These are phyloP conservation scores for Fraxinus ornus DNA, from an alignment of 305 asterid species.

Conservation along the genomic window DNA sequence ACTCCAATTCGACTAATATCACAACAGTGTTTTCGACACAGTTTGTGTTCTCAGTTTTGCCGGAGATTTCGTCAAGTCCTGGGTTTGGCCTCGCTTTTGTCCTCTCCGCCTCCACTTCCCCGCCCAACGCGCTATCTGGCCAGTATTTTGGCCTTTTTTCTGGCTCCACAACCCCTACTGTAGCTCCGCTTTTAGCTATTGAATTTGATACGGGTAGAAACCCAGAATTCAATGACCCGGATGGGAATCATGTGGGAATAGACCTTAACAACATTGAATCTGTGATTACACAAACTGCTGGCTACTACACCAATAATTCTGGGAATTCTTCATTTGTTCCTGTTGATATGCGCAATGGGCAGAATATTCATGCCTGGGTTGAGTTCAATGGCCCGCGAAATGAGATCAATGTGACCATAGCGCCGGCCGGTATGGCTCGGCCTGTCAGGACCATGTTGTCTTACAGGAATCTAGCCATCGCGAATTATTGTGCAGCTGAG, in stretches of 20 bases:
- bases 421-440: slow-evolving; percentile 58
- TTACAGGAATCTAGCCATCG: slow-evolving; percentile 39
- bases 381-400: slow-evolving; percentile 57
- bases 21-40: slow-evolving; percentile 73
- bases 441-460: slow-evolving; percentile 46
- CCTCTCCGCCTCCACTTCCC: slow-evolving; percentile 52
- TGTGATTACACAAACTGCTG: slow-evolving; percentile 37
- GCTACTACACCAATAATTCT: slow-evolving; percentile 38
- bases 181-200: slow-evolving; percentile 57
- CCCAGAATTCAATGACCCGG: slow-evolving; percentile 68
- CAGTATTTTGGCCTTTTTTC: slow-evolving; percentile 75
- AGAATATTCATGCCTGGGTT: slow-evolving; percentile 73
- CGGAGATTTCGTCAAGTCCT: slow-evolving; percentile 62
- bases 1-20: slow-evolving; percentile 31
- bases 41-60: slow-evolving; percentile 69
- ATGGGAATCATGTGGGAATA: slow-evolving; percentile 59
- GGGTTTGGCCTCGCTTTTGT: slow-evolving; percentile 83
- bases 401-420: slow-evolving; percentile 70
- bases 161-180: slow-evolving; percentile 25
- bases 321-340: slow-evolving; percentile 37
- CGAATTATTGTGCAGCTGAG: slow-evolving; percentile 44
- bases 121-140: slow-evolving; percentile 50
- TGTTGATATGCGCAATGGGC: slow-evolving; percentile 59
- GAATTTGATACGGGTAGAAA: slow-evolving; percentile 79
- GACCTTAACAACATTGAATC: slow-evolving; percentile 57